Evolutionary conservation across 345 rosid species (phyloP), one percentile per base, ranked within the genome.

Genomic region (Euclidium syriacum): DNA sequence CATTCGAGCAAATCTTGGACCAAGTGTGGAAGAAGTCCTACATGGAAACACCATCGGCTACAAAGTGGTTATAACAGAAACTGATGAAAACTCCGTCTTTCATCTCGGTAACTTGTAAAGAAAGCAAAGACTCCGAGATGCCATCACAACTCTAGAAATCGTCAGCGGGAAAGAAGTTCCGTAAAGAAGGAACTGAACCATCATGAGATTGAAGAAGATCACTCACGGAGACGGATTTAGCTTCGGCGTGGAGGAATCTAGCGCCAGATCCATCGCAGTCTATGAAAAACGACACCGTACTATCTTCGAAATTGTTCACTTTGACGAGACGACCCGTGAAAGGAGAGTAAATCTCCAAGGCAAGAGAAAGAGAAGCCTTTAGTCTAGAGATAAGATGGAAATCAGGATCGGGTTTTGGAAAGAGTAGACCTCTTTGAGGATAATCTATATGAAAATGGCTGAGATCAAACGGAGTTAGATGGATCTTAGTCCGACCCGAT

Each of bases 21-120:
- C 85, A 75, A 3, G 78, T 55, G 7, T 75, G 70, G 26, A 80
- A 11, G 44, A 80, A 73, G 24, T 70, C 55, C 81, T 78, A 77
- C 1, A 77, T 61, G 0, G 81, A 48, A 0, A 64, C 6, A 7
- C 85, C 77, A 40, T 77, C 80, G 0, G 22, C 62, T 3, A 58
- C 73, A 3, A 32, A 11, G 51, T 75, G 81, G 20, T 67, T 77
- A 1, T 57, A 19, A 8, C 71, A 52, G 27, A 76, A 77, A 7
- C 75, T 73, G 4, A 77, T 32, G 17, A 63, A 77, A 10, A 71
- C 4, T 0, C 79, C 79, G 49, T 78, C 77, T 0, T 2, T 54
- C 5, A 78, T 73, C 65, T 78, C 70, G 0, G 82, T 70, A 0
- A 70, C 39, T n/a, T 78, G 81, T 15, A 80, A 65, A 2, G 70